Base-by-base conservation (phyloP, 345 rosid species). In the Euphorbia tirucalli region DNA sequence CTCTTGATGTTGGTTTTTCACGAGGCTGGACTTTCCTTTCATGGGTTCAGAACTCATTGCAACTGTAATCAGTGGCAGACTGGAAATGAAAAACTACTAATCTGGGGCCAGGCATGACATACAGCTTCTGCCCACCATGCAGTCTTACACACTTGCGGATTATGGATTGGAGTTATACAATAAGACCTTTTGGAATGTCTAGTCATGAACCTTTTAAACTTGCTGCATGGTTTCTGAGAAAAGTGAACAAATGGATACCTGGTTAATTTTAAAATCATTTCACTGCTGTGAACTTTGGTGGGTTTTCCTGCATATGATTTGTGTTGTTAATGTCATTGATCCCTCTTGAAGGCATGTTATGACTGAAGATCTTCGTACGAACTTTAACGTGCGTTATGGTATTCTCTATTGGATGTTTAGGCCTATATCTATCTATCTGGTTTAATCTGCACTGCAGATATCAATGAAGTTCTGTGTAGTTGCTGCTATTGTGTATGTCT, bases 341-440 rank as follows among this genome's bases (percentile, higher is more conserved):
- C 48, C 46, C 52, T 61, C 25, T 64, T 55, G 74, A 71, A 61
- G 77, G 48, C 15, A 57, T 55, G 56, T 66, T 66, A 44, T 62
- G 54, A 52, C 50, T 69, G 66, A 43, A 57, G 72, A 59, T 75
- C 59, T 73, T 41, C 68, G 70, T 25, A 54, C 68, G 46, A 54
- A 58, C 48, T 68, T 71, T 16, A 70, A 0, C 46, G 43, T 59
- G 76, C 69, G 50, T 41, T 72, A 61, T 49, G 74, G 61, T 60
- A 44, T 56, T 75, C 74, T 58, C 5, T 77, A 28, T 71, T 71
- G 78, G 73, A 71, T 60, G 37, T 27, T 60, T 73, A 73, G 63
- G 71, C 60, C 16, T 71, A 25, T 32, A 32, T 49, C 61, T 4
- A 27, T 16, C 65, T 28, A 58, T 41, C 15, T 35, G 39, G 4